Base-by-base conservation (phyloP, 139 green algal genomes). In the Picochlorum sp. region DNA sequence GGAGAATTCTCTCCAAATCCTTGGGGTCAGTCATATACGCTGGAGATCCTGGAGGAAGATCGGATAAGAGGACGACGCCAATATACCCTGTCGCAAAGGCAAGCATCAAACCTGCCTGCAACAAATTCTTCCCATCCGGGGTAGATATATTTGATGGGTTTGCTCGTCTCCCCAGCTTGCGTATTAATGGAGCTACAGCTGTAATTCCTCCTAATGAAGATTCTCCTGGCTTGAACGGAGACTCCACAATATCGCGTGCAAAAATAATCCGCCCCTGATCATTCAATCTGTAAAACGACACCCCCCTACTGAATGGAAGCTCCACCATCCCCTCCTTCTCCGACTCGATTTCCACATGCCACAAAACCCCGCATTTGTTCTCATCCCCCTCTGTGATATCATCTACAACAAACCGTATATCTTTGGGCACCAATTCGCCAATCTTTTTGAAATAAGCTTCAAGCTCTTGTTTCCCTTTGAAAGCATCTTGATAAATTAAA, bases 261-360 rank as follows among this genome's bases (percentile, higher is more conserved):
- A 66, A 78, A 1, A 57, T 21, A 47, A 95, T 92, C 64, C 84
- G 67, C 14, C 87, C 84, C 30, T 74, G 10, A 2, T 72, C 57
- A 51, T 89, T 80, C 26, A 82, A 44, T 26, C 78, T 59, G 30
- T 89, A 90, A 74, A 92, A 94, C 38, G 61, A 81, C 61, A 69
- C 77, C 9, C 88, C 88, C 1, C 88, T 71, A 1, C 77, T 87
- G 71, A 94, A 95, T 23, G 89, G 89, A 60, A 95, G 87, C 44
- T 82, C 24, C 11, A 74, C 61, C 20, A 79, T 71, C 2, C 80
- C 73, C 7, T 59, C 51, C n/a, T 20, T 54, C 47, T 54, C 47
- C 7, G 47, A 54, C 9, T 80, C 68, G 30, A 85, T 66, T 66
- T 95, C 84, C 7, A 87, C 76, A 58, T 95, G 87, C 87, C 87